Evolutionary conservation across 371 early-diverging fungal genomes (phyloP).

Genomic region (Actinomortierella ambigua): DNA sequence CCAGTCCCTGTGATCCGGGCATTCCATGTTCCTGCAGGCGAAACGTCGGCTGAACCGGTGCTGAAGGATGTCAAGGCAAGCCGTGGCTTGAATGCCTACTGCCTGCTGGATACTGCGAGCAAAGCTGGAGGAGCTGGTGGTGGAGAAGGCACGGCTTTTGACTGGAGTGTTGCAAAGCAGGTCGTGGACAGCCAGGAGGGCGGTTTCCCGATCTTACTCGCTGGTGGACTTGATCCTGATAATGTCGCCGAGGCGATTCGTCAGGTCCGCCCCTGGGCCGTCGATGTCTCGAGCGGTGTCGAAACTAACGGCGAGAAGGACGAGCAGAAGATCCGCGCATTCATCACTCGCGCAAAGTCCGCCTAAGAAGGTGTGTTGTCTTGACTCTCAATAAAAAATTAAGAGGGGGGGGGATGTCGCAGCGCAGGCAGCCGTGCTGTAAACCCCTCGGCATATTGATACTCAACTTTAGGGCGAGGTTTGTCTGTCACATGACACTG

Average conservation of each 20-base stretch:
- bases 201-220: constrained; percentile 77
- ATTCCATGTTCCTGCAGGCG: constrained; percentile 73
- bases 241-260: constrained; percentile 80
- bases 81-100: constrained; percentile 67
- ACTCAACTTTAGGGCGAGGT: too few relatives aligned
- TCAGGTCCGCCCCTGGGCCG: constrained; percentile 79
- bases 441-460: too few relatives aligned
- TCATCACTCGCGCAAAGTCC: constrained; percentile 63
- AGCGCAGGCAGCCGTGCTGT: too few relatives aligned
- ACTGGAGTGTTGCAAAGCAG: constrained; percentile 78
- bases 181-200: constrained; percentile 50
- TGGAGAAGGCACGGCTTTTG: constrained; percentile 74
- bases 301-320: constrained; percentile 81
- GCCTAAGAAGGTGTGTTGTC: constrained; percentile 5
- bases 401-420: too few relatives aligned
- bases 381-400: too few relatives aligned
- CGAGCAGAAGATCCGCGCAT: constrained; percentile 64
- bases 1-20: constrained; percentile 90
- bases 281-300: constrained; percentile 94
- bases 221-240: constrained; percentile 88
- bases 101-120: constrained; percentile 76
- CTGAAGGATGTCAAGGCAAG: constrained; percentile 48
- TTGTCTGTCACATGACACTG: too few relatives aligned
- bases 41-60: constrained; percentile 48
- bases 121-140: constrained; percentile 68